Evolutionary conservation across 257 asterid species (phyloP), one percentile per base, ranked within the genome.

Genomic region (Solanum peruvianum): DNA sequence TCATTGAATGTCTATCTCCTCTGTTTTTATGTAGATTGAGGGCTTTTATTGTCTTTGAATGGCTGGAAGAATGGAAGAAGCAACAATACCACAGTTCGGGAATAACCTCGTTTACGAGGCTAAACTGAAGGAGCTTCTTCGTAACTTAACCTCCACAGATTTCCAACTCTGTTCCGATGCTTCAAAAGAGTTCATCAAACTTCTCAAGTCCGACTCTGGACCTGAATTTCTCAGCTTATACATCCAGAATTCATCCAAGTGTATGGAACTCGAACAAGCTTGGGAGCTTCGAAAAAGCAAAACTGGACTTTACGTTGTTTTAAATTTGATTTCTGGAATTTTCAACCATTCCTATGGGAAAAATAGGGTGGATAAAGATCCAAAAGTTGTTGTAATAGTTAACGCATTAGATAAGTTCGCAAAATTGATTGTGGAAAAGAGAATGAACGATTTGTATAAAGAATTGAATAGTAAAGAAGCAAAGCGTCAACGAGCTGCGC

Each of bases 101-200:
- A 66, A 86, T 77, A 89, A 73, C 90, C 88, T 91, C 87, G 89
- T 89, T 86, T 88, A 88, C n/a, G 93, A 95, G 71, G 91, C 96
- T 27, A 94, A 95, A 91, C 95, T 96, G 69, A 94, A 91, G 84
- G 94, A 95, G 87, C 95, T 96, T 18, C 96, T 96, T 70, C 98
- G 98, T 1, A 94, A 94, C 87, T 69, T 96, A 70, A 88, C 93
- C 44, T 96, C 99, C 3, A 67, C 82, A 6, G 98, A 95, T 84
- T 85, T 93, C 15, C 91, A 92, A 80, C 91, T 94, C 47, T 92
- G 87, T 80, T 86, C 87, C 15, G 96, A 96, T 10, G 93, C 98
- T 29, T 92, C 95, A 15, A 94, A 95, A 88, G 95, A 95, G 82
- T 92, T 97, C 90, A 83, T 91, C 27, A 92, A 92, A 89, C 78